Conservation (phyloP, 805 yeast species). For the Lachancea lanzarotensis region DNA sequence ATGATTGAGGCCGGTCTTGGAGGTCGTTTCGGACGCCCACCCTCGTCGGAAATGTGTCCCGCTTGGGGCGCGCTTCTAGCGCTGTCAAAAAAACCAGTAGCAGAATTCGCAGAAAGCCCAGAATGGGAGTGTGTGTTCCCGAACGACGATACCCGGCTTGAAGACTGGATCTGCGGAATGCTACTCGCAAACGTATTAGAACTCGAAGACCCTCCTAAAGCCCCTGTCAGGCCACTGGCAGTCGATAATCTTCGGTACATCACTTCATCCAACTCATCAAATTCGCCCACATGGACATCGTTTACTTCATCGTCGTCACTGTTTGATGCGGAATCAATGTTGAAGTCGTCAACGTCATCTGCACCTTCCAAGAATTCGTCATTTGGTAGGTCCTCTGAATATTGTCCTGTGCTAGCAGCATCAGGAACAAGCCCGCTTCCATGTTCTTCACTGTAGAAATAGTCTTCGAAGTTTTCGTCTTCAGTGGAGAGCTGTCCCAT, state of each 20-base stretch:
- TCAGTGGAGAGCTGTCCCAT: conserved; percentile 4
- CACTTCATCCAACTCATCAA: conserved; percentile 30
- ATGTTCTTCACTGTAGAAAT: conserved; percentile 8
- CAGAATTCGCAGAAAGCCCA: neutral
- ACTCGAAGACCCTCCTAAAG: conserved; percentile 2
- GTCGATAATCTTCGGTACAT: conserved; percentile 23
- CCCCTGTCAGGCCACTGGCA: conserved; percentile 3
- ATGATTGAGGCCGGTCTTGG: conserved; percentile 5
- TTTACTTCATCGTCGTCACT: conserved; percentile 15
- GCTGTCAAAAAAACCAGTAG: neutral
- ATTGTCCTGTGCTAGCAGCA: neutral
- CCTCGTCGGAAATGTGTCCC: neutral
- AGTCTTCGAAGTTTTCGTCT: conserved; percentile 10
- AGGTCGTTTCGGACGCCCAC: conserved; percentile 7
- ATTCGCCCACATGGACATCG: conserved; percentile 25
- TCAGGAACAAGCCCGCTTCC: neutral
- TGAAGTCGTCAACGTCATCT: conserved; percentile 10
- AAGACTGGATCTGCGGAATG: neutral
- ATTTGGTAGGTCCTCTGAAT: neutral
- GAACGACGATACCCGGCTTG: neutral
- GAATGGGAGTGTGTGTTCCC: neutral
- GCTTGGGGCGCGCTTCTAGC: neutral
- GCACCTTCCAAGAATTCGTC: neutral
- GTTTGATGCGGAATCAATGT: conserved; percentile 10
- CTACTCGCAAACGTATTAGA: conserved; percentile 1